Base-by-base conservation (phyloP, 768 basidiomycete species). In the Naganishia onofrii region DNA sequence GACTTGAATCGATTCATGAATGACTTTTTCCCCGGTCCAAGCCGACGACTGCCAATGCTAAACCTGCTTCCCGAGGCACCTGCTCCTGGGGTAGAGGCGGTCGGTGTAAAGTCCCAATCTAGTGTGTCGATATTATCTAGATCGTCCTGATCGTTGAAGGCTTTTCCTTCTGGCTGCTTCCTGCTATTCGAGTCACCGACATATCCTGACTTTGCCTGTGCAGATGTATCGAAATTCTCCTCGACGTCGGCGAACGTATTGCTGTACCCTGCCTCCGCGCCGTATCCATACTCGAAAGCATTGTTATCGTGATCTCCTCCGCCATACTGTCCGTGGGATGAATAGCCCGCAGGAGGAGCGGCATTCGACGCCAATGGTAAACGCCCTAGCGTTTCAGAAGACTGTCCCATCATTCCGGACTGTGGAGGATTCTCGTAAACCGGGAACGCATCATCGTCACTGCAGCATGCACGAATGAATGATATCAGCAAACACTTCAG, bases 191-290 rank as follows among this genome's bases (percentile, higher is more conserved):
- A 31, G 19, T 69, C 68, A 21, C 44, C 68, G 13, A 12, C 31
- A 29, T 31, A 46, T 8, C 42, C 68, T 34, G 38, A n/a, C 23
- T 54, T 57, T 6, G 23, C 48, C 8, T 52, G 34, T 26, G 23
- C 48, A 58, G 57, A 36, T 9, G 57, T 29, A 3, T 17, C 42
- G 26, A 42, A 63, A 12, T 68, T 70, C 19, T 72, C 69, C 17
- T 74, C 73, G 23, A 74, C 75, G 55, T 78, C 76, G 9, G 76
- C 76, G 53, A 78, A 78, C 13, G 74, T 73, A 56, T 78, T 55
- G 26, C 46, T 54, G 57, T 55, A 66, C 28, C 71, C 76, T 34
- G 44, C 69, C 19, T 69, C 69, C 21, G 69, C 58, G 0, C 70
- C 76, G 58, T 77, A 77, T 15, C 72, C 70, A 66, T 81, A 76